A percentile compares a stretch with the other conserved stretches of the same genome.
Evolutionary conservation across 2,329 filamentous ascomycete species (phyloP).

Genomic region (Calonectria ilicicola): DNA sequence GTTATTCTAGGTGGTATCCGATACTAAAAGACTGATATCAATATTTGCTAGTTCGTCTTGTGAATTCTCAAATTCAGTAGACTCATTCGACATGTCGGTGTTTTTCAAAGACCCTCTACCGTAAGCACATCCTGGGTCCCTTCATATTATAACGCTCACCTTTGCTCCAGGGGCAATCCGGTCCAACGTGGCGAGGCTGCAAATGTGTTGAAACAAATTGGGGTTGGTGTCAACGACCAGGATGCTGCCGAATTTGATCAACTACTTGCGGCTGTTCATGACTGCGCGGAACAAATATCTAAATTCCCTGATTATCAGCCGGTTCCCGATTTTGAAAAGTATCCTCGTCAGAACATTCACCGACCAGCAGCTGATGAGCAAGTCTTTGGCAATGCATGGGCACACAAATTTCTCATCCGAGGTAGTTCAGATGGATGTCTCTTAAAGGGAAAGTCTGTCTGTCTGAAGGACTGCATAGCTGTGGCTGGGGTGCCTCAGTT

Average conservation of each 20-base stretch:
- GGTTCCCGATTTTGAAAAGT: constrained; percentile 52
- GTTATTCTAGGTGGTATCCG: neutral
- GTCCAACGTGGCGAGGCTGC: constrained; percentile 54
- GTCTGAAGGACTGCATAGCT: constrained; percentile 66
- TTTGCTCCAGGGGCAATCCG: constrained; percentile 50
- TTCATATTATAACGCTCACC: neutral
- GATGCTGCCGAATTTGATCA: constrained; percentile 59
- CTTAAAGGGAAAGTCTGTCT: constrained; percentile 59
- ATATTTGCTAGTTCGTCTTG: no score
- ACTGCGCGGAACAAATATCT: constrained; percentile 59
- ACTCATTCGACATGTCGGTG: constrained; percentile 48
- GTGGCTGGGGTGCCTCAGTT: constrained; percentile 66
- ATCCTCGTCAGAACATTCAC: constrained; percentile 58
- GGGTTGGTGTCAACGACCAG: constrained; percentile 49
- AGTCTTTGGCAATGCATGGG: constrained; percentile 62
- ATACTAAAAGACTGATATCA: neutral
- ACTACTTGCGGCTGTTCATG: constrained; percentile 63
- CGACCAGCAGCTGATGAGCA: constrained; percentile 55
- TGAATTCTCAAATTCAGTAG: neutral
- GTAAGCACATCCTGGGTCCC: constrained; percentile 35
- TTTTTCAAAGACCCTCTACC: constrained; percentile 53
- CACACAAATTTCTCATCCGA: constrained; percentile 60
- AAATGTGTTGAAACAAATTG: constrained; percentile 49
- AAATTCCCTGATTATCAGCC: constrained; percentile 61
- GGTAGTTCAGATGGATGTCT: constrained; percentile 39